Evolutionary conservation across 257 asterid genomes (phyloP), one percentile per base, ranked within the genome.

Genomic region (Linderniella brevidens): DNA sequence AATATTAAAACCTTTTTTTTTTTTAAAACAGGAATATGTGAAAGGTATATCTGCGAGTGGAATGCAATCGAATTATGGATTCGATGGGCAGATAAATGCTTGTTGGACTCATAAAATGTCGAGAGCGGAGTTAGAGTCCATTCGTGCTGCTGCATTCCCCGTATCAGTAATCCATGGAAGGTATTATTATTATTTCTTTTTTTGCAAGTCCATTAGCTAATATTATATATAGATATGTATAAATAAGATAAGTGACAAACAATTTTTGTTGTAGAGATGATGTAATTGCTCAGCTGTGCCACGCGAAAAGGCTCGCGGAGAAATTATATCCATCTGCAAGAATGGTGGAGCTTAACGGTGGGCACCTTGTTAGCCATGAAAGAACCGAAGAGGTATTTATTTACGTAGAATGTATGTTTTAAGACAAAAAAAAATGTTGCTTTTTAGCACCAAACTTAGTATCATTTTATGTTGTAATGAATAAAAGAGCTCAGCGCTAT

Each of bases 271-370:
- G 68, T 52, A 90, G 99, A 64, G 70, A 79, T 46, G 99, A 90
- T 13, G 67, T 90, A 42, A 86, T 90, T 53, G 99, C 99, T 52
- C 99, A 85, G 74, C 42, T 90, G 72, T 55, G 86, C 72, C 92
- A 90, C 55, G 99, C 95, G 10, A 77, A 67, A 67, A 68, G 77
- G 52, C 84, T 90, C 52, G 93, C 96, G 0, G 82, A 79, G 55
- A 86, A 74, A 60, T 65, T 90, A 50, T 41, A 73, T 63, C 99
- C 96, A 61, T 71, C 55, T 41, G 88, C 99, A 46, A 79, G 92
- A 75, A 79, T 90, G 94, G 94, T 82, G 40, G 96, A 90, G 57
- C 94, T 90, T 58, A 78, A 64, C 7, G 99, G 99, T 17, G 99
- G 96, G 13, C 99, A 90, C 71, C 92, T 75, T 44, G 94, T 90